Evolutionary conservation across 768 basidiomycete genomes (phyloP).

Genomic region (Sporobolomyces pararoseus): DNA sequence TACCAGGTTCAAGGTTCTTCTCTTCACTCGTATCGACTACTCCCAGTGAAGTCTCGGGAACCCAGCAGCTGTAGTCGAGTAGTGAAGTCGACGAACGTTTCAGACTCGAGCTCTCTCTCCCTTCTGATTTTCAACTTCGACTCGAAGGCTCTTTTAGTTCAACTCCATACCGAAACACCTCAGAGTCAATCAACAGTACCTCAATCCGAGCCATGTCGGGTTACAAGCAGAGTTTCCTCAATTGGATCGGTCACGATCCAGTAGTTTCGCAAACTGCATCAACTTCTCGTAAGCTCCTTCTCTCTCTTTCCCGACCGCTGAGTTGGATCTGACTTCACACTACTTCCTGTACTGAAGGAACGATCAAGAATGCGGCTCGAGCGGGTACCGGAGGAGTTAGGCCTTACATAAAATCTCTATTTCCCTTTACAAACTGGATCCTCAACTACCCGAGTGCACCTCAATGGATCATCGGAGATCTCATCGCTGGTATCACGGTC

Average conservation of each 20-base stretch:
- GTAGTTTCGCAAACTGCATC: constrained; percentile 20
- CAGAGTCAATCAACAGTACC: too few relatives aligned
- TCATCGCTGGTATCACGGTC: constrained; percentile 50
- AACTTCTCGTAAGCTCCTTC: constrained; percentile 7
- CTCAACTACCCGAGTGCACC: constrained; percentile 31
- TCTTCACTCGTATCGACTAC: too few relatives aligned
- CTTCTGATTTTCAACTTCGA: too few relatives aligned
- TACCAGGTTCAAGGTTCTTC: too few relatives aligned
- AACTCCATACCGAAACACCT: too few relatives aligned
- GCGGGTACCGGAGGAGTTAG: not conserved
- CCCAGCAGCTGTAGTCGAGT: too few relatives aligned
- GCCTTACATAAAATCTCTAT: constrained; percentile 15
- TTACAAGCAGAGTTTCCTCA: constrained; percentile 1
- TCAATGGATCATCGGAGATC: constrained; percentile 43
- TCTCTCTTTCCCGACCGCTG: not conserved
- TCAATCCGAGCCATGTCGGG: not conserved
- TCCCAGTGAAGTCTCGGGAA: too few relatives aligned
- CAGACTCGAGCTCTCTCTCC: too few relatives aligned
- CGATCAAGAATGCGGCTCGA: not conserved
- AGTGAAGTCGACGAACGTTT: too few relatives aligned
- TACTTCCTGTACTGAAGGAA: not conserved
- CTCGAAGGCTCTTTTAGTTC: too few relatives aligned
- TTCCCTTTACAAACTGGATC: constrained; percentile 38
- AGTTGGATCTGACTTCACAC: not conserved
- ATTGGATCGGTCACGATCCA: constrained; percentile 33